Base-by-base conservation (phyloP, 2,329 filamentous ascomycete species). In the Alternaria incomplexa region DNA sequence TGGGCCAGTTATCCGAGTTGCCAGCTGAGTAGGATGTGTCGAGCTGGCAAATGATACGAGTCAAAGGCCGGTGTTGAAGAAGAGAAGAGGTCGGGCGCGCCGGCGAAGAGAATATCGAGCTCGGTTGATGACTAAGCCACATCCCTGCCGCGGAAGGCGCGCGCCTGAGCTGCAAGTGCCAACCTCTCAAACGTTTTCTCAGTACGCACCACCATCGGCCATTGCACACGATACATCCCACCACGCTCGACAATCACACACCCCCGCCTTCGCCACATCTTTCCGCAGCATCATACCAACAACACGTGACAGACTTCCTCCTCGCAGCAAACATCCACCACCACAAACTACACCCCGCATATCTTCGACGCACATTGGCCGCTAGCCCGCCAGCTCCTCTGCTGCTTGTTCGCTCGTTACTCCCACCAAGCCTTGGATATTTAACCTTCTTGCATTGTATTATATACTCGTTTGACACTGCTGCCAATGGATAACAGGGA, bases 1-100 rank as follows among this genome's bases (percentile, higher is more conserved):
- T 92, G 83, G 90, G 91, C 90, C 87, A 81, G 86, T 87, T 73
- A 88, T 79, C 88, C 87, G 88, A 91, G 84, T 90, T 87, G 85
- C 84, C 88, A 90, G 87, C 84, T 85, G 86, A 87, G 85, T 89
- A 73, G 77, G 73, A 77, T 72, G 70, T 63, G 75, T 85, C 84
- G 80, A 85, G 84, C 86, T 87, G 87, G 84, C 86, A 87, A 51
- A 89, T 89, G 87, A 90, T 91, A 91, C 91, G 89, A 91, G 86
- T 89, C 85, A 85, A 86, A 88, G 89, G 89, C 91, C 89, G 83
- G 75, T 80, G 80, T 81, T 81, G 69, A 70, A 73, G 68, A 67
- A 73, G 63, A 68, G 46, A 52, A 48, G 64, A 62, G 32, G 55
- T 28, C 45, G 65, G 54, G 43, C 62, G 59, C 30, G 62, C 47